Base-by-base conservation (phyloP, 2,329 filamentous ascomycete genomes). In the Nigrospora osmanthi region DNA sequence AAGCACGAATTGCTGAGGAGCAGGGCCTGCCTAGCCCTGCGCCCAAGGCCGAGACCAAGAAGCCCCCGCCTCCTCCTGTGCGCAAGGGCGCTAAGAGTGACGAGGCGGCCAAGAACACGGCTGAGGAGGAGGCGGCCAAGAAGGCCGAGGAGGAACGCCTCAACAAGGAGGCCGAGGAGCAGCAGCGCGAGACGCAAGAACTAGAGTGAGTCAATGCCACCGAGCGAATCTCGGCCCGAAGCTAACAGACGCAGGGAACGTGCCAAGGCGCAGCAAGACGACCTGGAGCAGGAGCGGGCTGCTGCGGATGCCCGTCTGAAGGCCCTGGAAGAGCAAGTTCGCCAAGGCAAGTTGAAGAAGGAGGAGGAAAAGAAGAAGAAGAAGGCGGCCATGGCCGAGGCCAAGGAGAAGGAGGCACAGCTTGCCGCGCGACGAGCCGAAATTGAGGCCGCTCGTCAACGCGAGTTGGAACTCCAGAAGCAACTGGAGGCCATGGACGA, bases 311-410 rank as follows among this genome's bases (percentile, higher is more conserved):
- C 87, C 50, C 88, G 90, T 42, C 76, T 97, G 19, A 88, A 83
- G 61, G 89, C 89, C 14, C 78, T 98, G 10, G 90, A 98, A 65
- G 89, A 97, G 62, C 89, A 96, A 65, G 89, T 97, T 43, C 84
- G 83, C 51, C 87, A 90, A 60, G 89, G 90, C 57, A 98, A 97
- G 70, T 70, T 97, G 43, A 91, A 89, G 73, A 97, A 95, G 67
- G 87, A 94, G 54, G 93, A 98, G 64, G 93, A 96, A 69, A 96
- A 95, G 73, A 87, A 84, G 51, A 85, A 80, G 56, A 93, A 89
- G 72, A 90, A 95, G 69, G 91, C 89, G 17, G 89, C 89, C 11
- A 75, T 87, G 58, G 86, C 85, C 41, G 88, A 93, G 54, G 81
- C 89, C 9, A 91, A 89, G 64, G 88, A 95, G 56, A 90, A 94